Conservation (phyloP, 495 filamentous ascomycete species). For the Xylaria castorea region DNA sequence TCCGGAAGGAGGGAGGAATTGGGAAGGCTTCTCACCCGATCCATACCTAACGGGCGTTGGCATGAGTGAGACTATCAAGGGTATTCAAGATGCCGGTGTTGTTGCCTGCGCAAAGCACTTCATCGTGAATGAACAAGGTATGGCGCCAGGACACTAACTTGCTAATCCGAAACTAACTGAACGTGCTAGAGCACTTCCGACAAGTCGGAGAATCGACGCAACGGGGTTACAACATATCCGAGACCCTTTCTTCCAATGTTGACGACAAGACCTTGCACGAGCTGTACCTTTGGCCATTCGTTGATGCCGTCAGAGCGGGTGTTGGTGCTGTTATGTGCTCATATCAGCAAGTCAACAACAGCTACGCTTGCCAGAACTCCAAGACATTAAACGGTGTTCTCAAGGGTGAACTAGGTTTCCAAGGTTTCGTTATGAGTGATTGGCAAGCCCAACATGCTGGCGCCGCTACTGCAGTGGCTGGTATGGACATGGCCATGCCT, state of each 20-base stretch:
- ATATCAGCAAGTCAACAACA: constrained; percentile 92
- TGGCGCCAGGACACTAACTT: neutral
- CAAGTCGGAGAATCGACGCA: constrained; percentile 67
- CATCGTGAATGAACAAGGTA: constrained; percentile 71
- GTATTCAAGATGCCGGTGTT: constrained; percentile 82
- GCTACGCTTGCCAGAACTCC: constrained; percentile 83
- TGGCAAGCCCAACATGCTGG: constrained; percentile 90
- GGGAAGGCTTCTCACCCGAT: constrained; percentile 82
- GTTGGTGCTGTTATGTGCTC: constrained; percentile 93
- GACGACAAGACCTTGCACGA: constrained; percentile 97
- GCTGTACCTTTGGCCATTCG: constrained; percentile 79
- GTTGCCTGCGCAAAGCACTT: constrained; percentile 86
- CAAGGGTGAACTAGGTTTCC: constrained; percentile 92
- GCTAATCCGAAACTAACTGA: constrained; percentile 14
- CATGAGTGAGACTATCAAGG: constrained; percentile 77
- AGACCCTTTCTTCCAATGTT: constrained; percentile 78
- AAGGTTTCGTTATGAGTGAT: constrained; percentile 92
- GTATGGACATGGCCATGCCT: constrained; percentile 95
- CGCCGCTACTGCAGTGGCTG: constrained; percentile 77
- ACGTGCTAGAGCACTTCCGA: constrained; percentile 74
- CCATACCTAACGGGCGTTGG: constrained; percentile 76
- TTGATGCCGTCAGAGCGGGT: constrained; percentile 58
- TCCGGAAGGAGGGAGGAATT: constrained; percentile 86
- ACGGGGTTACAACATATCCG: constrained; percentile 68
- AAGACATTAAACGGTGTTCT: constrained; percentile 80